Evolutionary conservation across 352 stramenopile genomes (phyloP), one percentile per base, ranked within the genome.

Genomic region (Phytophthora brassicae): DNA sequence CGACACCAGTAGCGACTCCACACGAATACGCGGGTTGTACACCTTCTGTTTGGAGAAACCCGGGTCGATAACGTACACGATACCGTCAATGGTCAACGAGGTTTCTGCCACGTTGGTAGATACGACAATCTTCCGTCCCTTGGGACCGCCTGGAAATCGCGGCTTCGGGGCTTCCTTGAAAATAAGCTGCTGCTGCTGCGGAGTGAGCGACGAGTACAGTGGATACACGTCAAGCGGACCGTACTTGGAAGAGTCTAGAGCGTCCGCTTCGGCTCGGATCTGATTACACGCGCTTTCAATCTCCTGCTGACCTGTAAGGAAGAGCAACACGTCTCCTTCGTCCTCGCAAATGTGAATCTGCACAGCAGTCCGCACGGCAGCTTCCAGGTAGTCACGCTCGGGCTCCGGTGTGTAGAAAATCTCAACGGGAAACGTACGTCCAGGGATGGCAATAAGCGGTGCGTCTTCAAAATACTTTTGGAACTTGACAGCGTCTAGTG

Each of bases 11-110:
- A 99, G 74, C n/a, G 93, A 99, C 76, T 99, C 97, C 11, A 99
- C 97, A 42, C 97, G 91, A 57, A 98, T 98, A 19, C 97, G 85
- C 31, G 98, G 97, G 81, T 99, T 99, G 84, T 99, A 99, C 19
- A 99, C 94, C 80, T 99, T 99, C 76, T 99, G 97, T 81, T 99
- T 99, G 26, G 87, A 98, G 69, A 99, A 99, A 45, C 98, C 97
- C 20, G 97, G 95, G 79, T 99, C 98, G 38, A 99, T 89, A 26
- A 99, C 98, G 77, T 99, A 99, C 16, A 99, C 97, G 60, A 99
- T 99, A 20, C 97, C 98, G 75, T 99, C 97, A 76, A 99, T 99
- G 1, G 98, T 99, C n/a, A 99, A 71, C 56, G 94, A 99, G 24
- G 98, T 99, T 76, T 99, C 98, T 22, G 98, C 98, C 70, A 99